phyloP scores from a whole-genome alignment of 2,329 filamentous ascomycete genomes.

The Anthostomella pinea region DNA sequence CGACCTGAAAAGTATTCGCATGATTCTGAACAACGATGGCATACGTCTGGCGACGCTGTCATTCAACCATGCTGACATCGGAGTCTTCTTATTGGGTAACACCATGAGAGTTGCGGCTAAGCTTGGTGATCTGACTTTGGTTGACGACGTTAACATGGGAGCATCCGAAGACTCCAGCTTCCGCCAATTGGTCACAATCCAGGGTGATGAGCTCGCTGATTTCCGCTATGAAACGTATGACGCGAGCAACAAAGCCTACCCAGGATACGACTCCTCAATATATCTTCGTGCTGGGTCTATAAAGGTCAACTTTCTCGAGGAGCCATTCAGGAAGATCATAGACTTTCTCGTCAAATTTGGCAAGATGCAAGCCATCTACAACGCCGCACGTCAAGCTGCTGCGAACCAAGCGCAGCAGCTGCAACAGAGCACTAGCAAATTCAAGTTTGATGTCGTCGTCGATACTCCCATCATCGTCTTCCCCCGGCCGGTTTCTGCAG shows the following conservation, averaged over 20 bases:
- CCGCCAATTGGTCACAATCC: constrained; percentile 86
- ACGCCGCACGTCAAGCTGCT: constrained; percentile 90
- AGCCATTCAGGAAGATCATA: constrained; percentile 97
- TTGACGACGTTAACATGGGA: constrained; percentile 92
- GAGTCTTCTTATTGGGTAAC: constrained; percentile 80
- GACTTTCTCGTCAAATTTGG: constrained; percentile 98
- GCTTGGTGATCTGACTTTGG: constrained; percentile 80
- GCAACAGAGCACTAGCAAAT: constrained; percentile 82
- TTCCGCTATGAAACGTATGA: constrained; percentile 98
- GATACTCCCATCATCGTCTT: constrained; percentile 97
- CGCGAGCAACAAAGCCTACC: constrained; percentile 68
- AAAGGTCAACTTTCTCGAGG: constrained; percentile 94
- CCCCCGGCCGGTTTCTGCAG: constrained; percentile 71
- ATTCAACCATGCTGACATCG: constrained; percentile 87
- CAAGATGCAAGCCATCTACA: constrained; percentile 99
- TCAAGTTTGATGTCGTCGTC: constrained; percentile 91
- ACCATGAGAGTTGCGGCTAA: constrained; percentile 85
- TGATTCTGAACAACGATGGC: constrained; percentile 97
- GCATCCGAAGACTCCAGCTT: constrained; percentile 78
- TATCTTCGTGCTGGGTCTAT: constrained; percentile 89
- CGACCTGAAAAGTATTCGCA: constrained; percentile 85
- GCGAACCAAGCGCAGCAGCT: constrained; percentile 91
- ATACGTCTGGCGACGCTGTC: constrained; percentile 90
- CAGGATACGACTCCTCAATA: constrained; percentile 91
- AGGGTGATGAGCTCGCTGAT: constrained; percentile 92